phyloP scores from a whole-genome alignment of 2,329 filamentous ascomycete species.

The Lachnellula subtilissima region DNA sequence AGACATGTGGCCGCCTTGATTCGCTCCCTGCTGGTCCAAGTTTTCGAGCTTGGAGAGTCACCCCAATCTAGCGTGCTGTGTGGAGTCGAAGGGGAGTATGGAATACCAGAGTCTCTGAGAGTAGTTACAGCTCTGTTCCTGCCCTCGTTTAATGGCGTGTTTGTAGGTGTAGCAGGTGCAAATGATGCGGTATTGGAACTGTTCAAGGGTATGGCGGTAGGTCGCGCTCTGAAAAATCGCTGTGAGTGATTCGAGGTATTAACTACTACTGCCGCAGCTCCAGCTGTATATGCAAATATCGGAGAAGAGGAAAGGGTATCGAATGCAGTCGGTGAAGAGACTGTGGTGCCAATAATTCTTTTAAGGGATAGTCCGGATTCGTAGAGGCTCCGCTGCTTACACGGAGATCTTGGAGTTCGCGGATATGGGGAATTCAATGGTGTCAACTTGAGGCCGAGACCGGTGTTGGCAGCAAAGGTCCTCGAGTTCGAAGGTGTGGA shows the following conservation, averaged over 20 bases:
- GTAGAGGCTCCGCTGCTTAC: constrained; percentile 39
- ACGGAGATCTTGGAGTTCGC: constrained; percentile 59
- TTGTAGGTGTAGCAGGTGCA: constrained; percentile 49
- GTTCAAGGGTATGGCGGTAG: constrained; percentile 64
- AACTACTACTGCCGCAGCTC: constrained; percentile 87
- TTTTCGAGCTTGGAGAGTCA: constrained; percentile 64
- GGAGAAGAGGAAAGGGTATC: constrained; percentile 67
- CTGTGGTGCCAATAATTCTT: constrained; percentile 88
- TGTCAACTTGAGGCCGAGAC: constrained; percentile 55
- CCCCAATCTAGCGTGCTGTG: constrained; percentile 44
- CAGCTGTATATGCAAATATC: constrained; percentile 84
- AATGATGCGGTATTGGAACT: constrained; percentile 47
- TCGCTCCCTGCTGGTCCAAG: constrained; percentile 83
- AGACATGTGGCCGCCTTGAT: constrained; percentile 94
- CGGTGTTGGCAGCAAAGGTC: constrained; percentile 29
- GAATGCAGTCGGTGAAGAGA: constrained; percentile 77
- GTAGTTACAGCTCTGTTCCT: constrained; percentile 51
- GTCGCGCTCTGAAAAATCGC: constrained; percentile 85
- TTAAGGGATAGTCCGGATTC: constrained; percentile 66
- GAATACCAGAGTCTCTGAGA: constrained; percentile 41
- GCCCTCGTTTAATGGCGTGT: constrained; percentile 56
- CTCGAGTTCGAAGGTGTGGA: constrained; percentile 31
- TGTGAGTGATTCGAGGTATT: constrained; percentile 62
- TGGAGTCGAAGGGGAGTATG: constrained; percentile 32
- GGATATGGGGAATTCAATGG: constrained; percentile 72